Conservation (phyloP, 2,329 filamentous ascomycete species). For the Aspergillus aculeatinus region DNA sequence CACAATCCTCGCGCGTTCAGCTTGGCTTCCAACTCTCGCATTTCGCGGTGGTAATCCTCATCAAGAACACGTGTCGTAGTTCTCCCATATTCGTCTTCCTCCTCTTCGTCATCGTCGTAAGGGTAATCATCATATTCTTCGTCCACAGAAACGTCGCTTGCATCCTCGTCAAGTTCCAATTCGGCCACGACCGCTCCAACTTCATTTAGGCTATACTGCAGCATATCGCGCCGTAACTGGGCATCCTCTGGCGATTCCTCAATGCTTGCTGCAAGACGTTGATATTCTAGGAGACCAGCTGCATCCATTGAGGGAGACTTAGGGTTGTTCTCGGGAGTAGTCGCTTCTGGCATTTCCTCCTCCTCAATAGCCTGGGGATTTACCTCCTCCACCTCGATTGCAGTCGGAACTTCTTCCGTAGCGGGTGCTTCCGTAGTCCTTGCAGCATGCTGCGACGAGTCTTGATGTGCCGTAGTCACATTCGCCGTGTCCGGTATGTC, state of each 20-base stretch:
- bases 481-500: conserved; percentile 40
- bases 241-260: conserved; percentile 81
- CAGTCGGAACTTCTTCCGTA: not conserved
- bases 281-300: conserved; percentile 21
- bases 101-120: conserved; percentile 55
- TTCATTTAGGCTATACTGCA: conserved; percentile 83
- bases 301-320: conserved; percentile 17
- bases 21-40: conserved; percentile 80
- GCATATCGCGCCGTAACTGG: conserved; percentile 78
- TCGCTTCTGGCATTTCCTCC: not conserved
- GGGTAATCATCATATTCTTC: conserved; percentile 56
- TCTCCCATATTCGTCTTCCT: conserved; percentile 75
- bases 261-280: conserved; percentile 61
- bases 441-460: conserved; percentile 15
- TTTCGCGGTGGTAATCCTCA: conserved; percentile 74
- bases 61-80: conserved; percentile 66
- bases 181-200: conserved; percentile 91
- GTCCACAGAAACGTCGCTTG: conserved; percentile 51
- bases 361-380: not conserved
- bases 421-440: not conserved
- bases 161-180: conserved; percentile 73
- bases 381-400: conserved; percentile 5
- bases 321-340: conserved; percentile 10
- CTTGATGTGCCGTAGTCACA: conserved; percentile 11
- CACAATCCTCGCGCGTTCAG: conserved; percentile 60